Percentiles rank a stretch among this genome's conserved stretches.
These are phyloP conservation scores for Agarophyton chilense DNA, from an alignment of 23 red algal species.

Conservation along the genomic window DNA sequence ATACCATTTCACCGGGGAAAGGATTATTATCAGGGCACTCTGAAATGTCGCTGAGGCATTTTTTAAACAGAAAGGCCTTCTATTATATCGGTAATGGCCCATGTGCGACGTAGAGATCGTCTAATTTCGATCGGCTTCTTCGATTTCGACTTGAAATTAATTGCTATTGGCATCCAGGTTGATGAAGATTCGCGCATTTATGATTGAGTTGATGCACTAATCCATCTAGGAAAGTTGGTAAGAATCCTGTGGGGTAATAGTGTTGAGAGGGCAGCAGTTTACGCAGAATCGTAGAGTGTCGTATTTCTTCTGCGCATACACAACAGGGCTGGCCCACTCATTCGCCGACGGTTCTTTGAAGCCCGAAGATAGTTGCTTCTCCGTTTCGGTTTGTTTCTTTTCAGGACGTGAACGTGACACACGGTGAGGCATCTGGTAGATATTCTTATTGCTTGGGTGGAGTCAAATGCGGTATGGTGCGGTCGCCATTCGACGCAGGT, in stretches of 20 bases:
- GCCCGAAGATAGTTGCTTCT: neutral
- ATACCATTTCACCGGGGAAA: too few species aligned
- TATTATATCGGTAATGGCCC: too few species aligned
- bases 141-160: too few species aligned
- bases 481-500: neutral
- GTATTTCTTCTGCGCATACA: conserved; percentile 1
- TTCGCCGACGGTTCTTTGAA: neutral
- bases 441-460: neutral
- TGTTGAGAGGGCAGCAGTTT: neutral
- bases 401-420: neutral
- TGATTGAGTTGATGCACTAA: too few species aligned
- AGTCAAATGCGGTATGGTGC: conserved; percentile 14
- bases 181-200: too few species aligned
- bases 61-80: too few species aligned
- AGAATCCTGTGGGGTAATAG: neutral
- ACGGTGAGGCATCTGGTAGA: conserved; percentile 27
- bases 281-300: conserved; percentile 9
- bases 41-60: too few species aligned
- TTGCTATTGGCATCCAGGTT: neutral
- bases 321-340: conserved; percentile 24
- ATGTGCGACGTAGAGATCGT: too few species aligned
- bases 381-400: neutral
- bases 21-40: too few species aligned
- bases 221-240: too few species aligned
- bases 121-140: too few species aligned